These are phyloP conservation scores for Carpinus viminea DNA, from an alignment of 306 rosid genomes.

Conservation along the genomic window DNA sequence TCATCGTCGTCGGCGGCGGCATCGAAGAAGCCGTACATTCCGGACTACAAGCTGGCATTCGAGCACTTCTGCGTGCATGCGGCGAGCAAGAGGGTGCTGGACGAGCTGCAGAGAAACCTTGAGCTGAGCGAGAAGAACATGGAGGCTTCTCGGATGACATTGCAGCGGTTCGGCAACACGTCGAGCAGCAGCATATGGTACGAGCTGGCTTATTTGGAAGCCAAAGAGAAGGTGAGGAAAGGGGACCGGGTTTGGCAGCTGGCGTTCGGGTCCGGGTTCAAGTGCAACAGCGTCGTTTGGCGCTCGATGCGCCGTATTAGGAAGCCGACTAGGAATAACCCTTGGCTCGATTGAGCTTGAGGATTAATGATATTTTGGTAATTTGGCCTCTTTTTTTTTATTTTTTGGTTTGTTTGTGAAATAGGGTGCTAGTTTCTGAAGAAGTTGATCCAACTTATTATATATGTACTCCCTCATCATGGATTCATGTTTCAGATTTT, in stretches of 20 bases:
- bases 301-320: constrained; percentile 55
- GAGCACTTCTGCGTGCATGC: constrained; percentile 95
- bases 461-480: too few species aligned
- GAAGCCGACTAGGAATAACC: constrained; percentile 61
- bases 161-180: constrained; percentile 90
- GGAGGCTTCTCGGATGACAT: constrained; percentile 87
- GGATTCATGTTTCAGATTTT: too few species aligned
- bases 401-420: too few species aligned
- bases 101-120: constrained; percentile 84
- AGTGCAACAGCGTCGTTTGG: constrained; percentile 93
- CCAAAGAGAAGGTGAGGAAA: constrained; percentile 66
- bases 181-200: constrained; percentile 98
- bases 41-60: constrained; percentile 88
- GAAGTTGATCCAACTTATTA: too few species aligned
- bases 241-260: constrained; percentile 95
- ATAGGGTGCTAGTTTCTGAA: too few species aligned
- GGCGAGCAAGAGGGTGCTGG: constrained; percentile 72
- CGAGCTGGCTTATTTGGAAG: constrained; percentile 89
- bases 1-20: constrained; percentile 10
- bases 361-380: too few species aligned
- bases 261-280: constrained; percentile 94
- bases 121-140: constrained; percentile 79
- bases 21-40: constrained; percentile 75
- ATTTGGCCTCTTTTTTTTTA: too few species aligned
- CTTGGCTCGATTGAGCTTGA: constrained; percentile 65